A percentile compares a stretch with the other conserved stretches of the same genome.
These are phyloP conservation scores for Neurospora tetraspora DNA, from an alignment of 495 filamentous ascomycete species.

Conservation along the genomic window DNA sequence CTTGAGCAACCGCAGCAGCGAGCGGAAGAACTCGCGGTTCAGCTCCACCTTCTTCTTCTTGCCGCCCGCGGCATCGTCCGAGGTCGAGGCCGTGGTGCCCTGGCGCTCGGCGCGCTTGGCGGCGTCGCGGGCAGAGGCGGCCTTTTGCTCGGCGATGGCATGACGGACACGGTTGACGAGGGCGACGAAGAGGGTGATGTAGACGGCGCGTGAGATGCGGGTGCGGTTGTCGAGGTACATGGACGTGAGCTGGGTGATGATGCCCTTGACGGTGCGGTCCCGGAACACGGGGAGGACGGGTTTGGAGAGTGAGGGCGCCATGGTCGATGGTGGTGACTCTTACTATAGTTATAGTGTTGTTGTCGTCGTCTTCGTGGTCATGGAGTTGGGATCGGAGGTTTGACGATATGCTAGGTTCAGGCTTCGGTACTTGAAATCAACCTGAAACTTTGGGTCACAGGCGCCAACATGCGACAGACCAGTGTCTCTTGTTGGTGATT, in stretches of 20 bases:
- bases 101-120: constrained; percentile 46
- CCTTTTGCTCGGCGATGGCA: constrained; percentile 88
- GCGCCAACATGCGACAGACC: background rate
- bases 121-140: constrained; percentile 64
- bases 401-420: background rate
- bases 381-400: constrained; percentile 5
- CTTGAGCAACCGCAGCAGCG: constrained; percentile 63
- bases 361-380: constrained; percentile 7
- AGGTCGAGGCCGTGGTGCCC: constrained; percentile 40
- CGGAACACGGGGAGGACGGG: constrained; percentile 43
- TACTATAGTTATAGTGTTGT: background rate
- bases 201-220: constrained; percentile 80
- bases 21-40: constrained; percentile 90
- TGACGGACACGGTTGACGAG: constrained; percentile 82
- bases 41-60: constrained; percentile 80
- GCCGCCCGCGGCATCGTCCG: constrained; percentile 23
- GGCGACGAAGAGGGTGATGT: constrained; percentile 82
- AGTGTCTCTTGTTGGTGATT: background rate
- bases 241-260: constrained; percentile 61
- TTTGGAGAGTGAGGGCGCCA: constrained; percentile 79
- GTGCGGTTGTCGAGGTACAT: constrained; percentile 81
- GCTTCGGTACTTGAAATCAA: background rate
- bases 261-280: constrained; percentile 61
- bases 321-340: constrained; percentile 2
- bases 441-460: background rate